These are phyloP conservation scores for Neofusicoccum laricinum DNA, from an alignment of 2,329 filamentous ascomycete genomes.

Conservation along the genomic window DNA sequence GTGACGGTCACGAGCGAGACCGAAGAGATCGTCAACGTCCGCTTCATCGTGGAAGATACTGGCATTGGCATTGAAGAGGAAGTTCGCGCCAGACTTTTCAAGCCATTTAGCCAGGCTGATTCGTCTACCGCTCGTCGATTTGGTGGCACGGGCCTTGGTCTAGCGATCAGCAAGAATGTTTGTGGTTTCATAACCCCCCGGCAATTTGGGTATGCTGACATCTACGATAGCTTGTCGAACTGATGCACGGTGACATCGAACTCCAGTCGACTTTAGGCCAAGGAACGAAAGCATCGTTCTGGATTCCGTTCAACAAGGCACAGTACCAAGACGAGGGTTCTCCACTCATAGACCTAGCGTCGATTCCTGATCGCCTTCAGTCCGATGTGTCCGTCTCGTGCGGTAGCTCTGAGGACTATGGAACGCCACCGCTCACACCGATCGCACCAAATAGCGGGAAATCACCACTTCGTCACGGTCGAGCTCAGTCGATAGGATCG, in stretches of 20 bases:
- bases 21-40: constrained; percentile 62
- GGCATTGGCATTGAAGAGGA: constrained; percentile 81
- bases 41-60: constrained; percentile 72
- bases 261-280: constrained; percentile 64
- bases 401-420: constrained; percentile 61
- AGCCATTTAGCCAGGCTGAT: constrained; percentile 79
- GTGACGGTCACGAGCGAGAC: constrained; percentile 64
- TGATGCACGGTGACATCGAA: constrained; percentile 75
- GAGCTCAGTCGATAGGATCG: constrained; percentile 2
- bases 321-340: constrained; percentile 51
- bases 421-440: constrained; percentile 42
- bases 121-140: constrained; percentile 76
- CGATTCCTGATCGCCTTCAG: constrained; percentile 64
- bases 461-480: not conserved
- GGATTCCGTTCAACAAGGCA: constrained; percentile 73
- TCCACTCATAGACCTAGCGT: constrained; percentile 59
- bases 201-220: not conserved
- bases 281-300: constrained; percentile 73
- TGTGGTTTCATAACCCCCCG: constrained; percentile 9
- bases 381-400: constrained; percentile 59
- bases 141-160: constrained; percentile 72
- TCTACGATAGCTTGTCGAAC: constrained; percentile 55
- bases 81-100: constrained; percentile 69
- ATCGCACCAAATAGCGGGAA: constrained; percentile 22
- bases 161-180: constrained; percentile 76